A percentile compares a stretch with the other conserved stretches of the same genome.
These are phyloP conservation scores for Colletotrichum sp. DNA, from an alignment of 2,329 filamentous ascomycete species.

Conservation along the genomic window DNA sequence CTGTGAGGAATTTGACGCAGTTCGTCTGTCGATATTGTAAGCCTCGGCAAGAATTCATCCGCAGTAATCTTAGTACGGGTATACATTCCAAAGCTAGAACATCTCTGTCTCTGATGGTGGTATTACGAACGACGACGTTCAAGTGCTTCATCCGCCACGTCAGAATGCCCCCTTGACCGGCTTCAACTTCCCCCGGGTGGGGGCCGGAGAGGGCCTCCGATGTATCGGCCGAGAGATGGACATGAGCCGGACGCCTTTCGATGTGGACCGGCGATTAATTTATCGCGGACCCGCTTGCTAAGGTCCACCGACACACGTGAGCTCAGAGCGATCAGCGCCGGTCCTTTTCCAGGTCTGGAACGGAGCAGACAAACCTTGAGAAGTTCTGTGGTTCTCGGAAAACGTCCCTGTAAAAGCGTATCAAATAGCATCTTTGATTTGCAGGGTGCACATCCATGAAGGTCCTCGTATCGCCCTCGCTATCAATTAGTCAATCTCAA, in stretches of 20 bases:
- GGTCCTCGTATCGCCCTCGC: too few species aligned
- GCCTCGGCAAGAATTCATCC: not conserved
- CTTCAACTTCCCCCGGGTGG: not conserved
- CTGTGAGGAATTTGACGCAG: not conserved
- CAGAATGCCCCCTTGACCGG: not conserved
- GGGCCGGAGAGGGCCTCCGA: not conserved
- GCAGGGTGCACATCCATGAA: not conserved
- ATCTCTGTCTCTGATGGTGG: accelerated
- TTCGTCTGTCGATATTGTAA: not conserved
- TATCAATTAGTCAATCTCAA: not conserved
- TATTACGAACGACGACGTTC: too few species aligned
- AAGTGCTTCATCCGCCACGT: not conserved
- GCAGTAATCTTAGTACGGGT: not conserved
- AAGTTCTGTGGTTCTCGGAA: not conserved
- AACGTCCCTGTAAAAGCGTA: not conserved
- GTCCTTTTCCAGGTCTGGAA: not conserved
- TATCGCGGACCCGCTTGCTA: not conserved
- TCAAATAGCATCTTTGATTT: not conserved
- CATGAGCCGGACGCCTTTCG: not conserved
- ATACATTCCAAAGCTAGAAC: not conserved
- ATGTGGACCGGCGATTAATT: not conserved
- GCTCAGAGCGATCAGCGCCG: not conserved
- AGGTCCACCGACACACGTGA: not conserved
- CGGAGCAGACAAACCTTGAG: not conserved
- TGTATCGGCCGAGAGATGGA: not conserved